These are phyloP conservation scores for Phlebiopsis gigantea DNA, from an alignment of 768 basidiomycete species.

Conservation along the genomic window DNA sequence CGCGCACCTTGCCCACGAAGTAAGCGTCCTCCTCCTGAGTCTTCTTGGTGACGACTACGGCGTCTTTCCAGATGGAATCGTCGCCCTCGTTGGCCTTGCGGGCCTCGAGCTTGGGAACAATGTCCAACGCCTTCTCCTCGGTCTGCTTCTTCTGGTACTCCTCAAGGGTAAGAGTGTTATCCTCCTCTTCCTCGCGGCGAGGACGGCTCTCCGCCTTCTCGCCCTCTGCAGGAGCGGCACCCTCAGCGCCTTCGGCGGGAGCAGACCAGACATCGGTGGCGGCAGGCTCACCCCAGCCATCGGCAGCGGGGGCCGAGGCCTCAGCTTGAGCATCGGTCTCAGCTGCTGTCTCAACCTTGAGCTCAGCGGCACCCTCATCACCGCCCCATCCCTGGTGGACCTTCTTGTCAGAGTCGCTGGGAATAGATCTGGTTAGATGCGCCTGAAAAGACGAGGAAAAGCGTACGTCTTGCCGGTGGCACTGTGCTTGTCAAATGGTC, in stretches of 20 bases:
- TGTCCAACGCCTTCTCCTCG: conserved; percentile 50
- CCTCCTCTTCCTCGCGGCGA: conserved; percentile 77
- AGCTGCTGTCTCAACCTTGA: conserved; percentile 76
- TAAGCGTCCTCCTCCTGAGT: conserved; percentile 66
- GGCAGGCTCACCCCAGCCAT: conserved; percentile 33
- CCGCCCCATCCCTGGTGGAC: conserved; percentile 94
- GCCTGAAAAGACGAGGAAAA: background rate
- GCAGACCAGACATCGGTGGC: conserved; percentile 26
- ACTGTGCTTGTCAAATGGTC: conserved; percentile 82
- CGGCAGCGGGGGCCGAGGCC: conserved; percentile 26
- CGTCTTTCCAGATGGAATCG: conserved; percentile 65
- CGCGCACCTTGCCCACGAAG: conserved; percentile 84
- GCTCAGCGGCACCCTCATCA: conserved; percentile 80
- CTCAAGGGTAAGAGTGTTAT: conserved; percentile 90
- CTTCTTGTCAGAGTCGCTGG: conserved; percentile 92
- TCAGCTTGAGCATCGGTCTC: conserved; percentile 64
- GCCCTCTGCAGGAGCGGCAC: conserved; percentile 23
- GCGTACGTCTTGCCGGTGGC: conserved; percentile 79
- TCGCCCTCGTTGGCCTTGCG: conserved; percentile 81
- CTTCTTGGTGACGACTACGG: conserved; percentile 55
- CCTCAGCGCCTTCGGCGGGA: conserved; percentile 25
- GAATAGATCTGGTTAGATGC: conserved; percentile 1
- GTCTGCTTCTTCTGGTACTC: conserved; percentile 86
- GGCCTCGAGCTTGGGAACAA: conserved; percentile 74
- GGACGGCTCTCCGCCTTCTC: conserved; percentile 28